Conservation (phyloP, 2,329 filamentous ascomycete species). For the Akanthomyces lecanii region DNA sequence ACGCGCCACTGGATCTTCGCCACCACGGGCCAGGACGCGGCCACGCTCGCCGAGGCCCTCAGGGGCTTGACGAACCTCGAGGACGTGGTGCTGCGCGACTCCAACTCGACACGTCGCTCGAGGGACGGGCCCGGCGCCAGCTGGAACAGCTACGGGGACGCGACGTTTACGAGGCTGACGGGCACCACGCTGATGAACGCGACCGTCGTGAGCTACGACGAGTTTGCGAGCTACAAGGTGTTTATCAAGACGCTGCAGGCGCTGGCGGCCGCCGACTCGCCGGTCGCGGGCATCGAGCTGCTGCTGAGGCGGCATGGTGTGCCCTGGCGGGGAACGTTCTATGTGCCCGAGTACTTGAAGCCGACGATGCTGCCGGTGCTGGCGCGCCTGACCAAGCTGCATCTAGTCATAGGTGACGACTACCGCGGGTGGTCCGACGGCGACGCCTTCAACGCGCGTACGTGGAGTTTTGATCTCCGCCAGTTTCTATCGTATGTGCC, state of each 20-base stretch:
- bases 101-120: conserved; percentile 43
- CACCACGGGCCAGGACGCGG: conserved; percentile 42
- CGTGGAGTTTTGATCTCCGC: conserved; percentile 21
- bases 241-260: conserved; percentile 41
- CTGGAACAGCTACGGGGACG: conserved; percentile 55
- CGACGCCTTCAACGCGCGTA: neutral
- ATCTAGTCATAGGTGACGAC: conserved; percentile 22
- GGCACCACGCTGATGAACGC: neutral
- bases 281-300: conserved; percentile 44
- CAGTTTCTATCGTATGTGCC: conserved; percentile 37
- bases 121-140: conserved; percentile 40
- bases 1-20: conserved; percentile 26
- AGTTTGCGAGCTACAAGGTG: conserved; percentile 3
- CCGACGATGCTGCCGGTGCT: conserved; percentile 39
- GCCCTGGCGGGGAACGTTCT: conserved; percentile 41
- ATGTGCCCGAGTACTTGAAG: conserved; percentile 38
- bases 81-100: conserved; percentile 57
- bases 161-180: conserved; percentile 24
- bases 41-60: conserved; percentile 56
- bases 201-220: neutral
- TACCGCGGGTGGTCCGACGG: neutral
- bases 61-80: conserved; percentile 49
- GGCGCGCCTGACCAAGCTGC: conserved; percentile 41
- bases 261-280: conserved; percentile 36
- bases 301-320: conserved; percentile 3